phyloP scores from a whole-genome alignment of 306 rosid genomes.

The Vicia faba region DNA sequence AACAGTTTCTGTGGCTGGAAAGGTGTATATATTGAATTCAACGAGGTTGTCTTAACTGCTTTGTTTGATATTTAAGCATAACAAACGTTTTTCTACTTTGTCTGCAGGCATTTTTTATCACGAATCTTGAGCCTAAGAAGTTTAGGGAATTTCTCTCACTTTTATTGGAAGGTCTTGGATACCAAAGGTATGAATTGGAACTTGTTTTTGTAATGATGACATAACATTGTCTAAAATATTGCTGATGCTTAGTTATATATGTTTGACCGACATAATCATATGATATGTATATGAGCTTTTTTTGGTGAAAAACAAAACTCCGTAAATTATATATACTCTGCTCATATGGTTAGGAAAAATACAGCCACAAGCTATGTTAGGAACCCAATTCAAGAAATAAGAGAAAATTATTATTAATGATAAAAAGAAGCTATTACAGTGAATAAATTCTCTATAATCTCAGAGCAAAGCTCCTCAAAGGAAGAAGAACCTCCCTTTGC shows the following conservation, averaged over 20 bases:
- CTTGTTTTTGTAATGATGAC: constrained; percentile 30
- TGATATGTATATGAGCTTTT: constrained; percentile 5
- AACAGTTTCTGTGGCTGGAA: constrained; percentile 74
- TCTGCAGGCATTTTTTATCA: constrained; percentile 84
- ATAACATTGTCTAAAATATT: constrained; percentile 20
- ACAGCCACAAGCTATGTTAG: neutral
- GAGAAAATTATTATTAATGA: too few species aligned
- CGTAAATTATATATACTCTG: constrained; percentile 14
- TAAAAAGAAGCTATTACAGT: too few species aligned
- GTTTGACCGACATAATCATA: constrained; percentile 31
- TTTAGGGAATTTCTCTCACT: constrained; percentile 71
- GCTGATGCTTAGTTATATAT: constrained; percentile 27
- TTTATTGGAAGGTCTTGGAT: constrained; percentile 70
- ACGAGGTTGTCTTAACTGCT: constrained; percentile 20
- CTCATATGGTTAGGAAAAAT: constrained; percentile 26
- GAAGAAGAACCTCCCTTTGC: too few species aligned
- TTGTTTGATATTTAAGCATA: constrained; percentile 33
- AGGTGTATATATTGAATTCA: constrained; percentile 53
- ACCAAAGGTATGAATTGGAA: constrained; percentile 63
- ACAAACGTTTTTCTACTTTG: constrained; percentile 30
- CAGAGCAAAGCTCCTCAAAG: too few species aligned
- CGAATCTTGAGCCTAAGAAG: constrained; percentile 72
- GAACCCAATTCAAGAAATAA: too few species aligned
- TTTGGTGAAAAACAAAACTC: constrained; percentile 19
- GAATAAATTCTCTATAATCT: too few species aligned